Conservation (phyloP, 164 flowering plant genomes). For the Euptelea pleiosperma region DNA sequence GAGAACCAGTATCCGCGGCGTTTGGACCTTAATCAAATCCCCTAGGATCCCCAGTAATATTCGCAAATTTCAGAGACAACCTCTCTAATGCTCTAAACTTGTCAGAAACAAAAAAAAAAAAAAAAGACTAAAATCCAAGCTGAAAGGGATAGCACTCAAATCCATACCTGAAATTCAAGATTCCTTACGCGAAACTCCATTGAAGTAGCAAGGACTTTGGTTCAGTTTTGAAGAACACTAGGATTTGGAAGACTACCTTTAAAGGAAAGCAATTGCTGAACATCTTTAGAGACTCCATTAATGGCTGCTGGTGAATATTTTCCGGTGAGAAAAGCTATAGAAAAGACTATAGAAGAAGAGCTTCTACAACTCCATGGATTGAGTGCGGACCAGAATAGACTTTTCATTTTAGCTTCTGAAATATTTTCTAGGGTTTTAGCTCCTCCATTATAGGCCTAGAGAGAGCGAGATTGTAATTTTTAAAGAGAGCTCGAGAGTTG, state of each 20-base stretch:
- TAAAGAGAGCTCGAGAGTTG: background rate
- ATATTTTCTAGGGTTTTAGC: slow-evolving; percentile 17
- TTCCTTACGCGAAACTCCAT: slow-evolving; percentile 52
- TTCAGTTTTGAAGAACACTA: slow-evolving; percentile 31
- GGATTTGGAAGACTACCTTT: slow-evolving; percentile 40
- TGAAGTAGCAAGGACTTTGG: slow-evolving; percentile 48
- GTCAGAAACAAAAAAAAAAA: slow-evolving; percentile 36
- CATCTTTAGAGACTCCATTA: slow-evolving; percentile 20
- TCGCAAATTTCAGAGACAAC: slow-evolving; percentile 32
- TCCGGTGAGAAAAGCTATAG: background rate
- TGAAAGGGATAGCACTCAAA: slow-evolving; percentile 33
- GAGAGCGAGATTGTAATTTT: background rate
- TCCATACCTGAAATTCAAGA: slow-evolving; percentile 53
- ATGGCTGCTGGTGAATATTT: slow-evolving; percentile 10
- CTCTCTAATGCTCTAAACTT: slow-evolving; percentile 38
- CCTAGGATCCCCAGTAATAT: slow-evolving; percentile 52
- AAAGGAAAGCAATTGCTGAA: slow-evolving; percentile 49
- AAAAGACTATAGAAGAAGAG: slow-evolving; percentile 2
- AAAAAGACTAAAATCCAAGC: slow-evolving; percentile 41
- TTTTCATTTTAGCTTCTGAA: slow-evolving; percentile 4
- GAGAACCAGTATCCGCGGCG: no score
- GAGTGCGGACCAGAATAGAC: background rate
- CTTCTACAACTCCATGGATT: slow-evolving; percentile 2
- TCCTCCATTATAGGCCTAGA: slow-evolving; percentile 31
- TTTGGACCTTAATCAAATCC: no score